A percentile compares a stretch with the other conserved stretches of the same genome.
Conservation (phyloP, 2,329 filamentous ascomycete species). For the Alternaria triticimaculans region DNA sequence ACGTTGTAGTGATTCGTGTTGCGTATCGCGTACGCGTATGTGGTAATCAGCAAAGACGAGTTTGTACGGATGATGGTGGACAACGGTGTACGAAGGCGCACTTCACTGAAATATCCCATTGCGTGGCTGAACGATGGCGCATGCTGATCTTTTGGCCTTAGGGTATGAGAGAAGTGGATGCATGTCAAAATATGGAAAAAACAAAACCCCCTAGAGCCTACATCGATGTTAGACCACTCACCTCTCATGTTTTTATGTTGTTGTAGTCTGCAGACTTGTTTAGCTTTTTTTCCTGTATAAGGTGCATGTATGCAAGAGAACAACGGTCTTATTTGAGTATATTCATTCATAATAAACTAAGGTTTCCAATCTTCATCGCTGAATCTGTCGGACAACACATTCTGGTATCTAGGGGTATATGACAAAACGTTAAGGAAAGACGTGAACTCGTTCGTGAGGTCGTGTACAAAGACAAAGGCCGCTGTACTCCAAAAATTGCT, state of each 20-base stretch:
- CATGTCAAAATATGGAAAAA: background rate
- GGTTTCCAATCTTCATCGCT: background rate
- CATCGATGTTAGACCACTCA: background rate
- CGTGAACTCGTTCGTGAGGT: background rate
- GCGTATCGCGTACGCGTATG: rapidly evolving
- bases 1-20: background rate
- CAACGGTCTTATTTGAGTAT: background rate
- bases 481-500: background rate
- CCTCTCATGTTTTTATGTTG: background rate
- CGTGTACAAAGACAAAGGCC: background rate
- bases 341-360: background rate
- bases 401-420: slow-evolving; percentile 7
- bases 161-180: background rate
- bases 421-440: background rate
- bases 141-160: background rate
- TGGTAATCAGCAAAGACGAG: background rate
- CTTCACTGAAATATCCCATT: background rate
- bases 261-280: background rate
- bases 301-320: background rate
- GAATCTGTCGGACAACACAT: background rate
- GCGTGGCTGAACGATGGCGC: background rate
- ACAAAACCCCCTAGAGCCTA: background rate
- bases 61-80: background rate
- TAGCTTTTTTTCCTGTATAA: too few species aligned
- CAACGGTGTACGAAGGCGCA: background rate